Percentiles rank a stretch among this genome's conserved stretches.
Evolutionary conservation across 164 flowering plant genomes (phyloP).

Genomic region (Magnolia kwangsiensis): DNA sequence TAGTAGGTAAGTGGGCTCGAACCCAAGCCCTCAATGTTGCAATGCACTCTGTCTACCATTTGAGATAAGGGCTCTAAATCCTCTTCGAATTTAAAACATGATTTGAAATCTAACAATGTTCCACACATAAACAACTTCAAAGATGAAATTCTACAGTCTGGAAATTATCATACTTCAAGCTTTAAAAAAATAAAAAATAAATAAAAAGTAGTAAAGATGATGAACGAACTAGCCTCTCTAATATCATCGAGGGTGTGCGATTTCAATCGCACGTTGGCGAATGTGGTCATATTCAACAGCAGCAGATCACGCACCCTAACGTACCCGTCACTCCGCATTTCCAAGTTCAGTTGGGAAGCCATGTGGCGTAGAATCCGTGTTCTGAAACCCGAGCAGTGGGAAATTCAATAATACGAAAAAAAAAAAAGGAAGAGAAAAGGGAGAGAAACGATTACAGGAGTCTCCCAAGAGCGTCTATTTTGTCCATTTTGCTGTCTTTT

Average conservation of each 20-base stretch:
- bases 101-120: too few relatives aligned
- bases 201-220: not conserved
- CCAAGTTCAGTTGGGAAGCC: conserved; percentile 74
- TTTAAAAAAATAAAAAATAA: not conserved
- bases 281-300: conserved; percentile 67
- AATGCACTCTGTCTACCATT: too few relatives aligned
- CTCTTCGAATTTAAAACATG: too few relatives aligned
- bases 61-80: too few relatives aligned
- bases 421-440: not conserved
- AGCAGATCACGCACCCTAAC: conserved; percentile 69
- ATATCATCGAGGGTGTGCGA: conserved; percentile 76
- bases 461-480: conserved; percentile 38
- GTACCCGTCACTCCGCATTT: conserved; percentile 80
- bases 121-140: too few relatives aligned
- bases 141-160: too few relatives aligned
- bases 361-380: conserved; percentile 79
- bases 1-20: too few relatives aligned
- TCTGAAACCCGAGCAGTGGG: conserved; percentile 31
- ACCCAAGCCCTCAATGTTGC: too few relatives aligned
- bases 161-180: too few relatives aligned
- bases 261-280: conserved; percentile 58
- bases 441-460: conserved; percentile 20
- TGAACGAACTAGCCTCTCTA: conserved; percentile 50
- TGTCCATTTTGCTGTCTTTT: conserved; percentile 21
- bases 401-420: not conserved